Evolutionary conservation across 2,329 filamentous ascomycete species (phyloP).

Genomic region (Xylariaceae sp.): DNA sequence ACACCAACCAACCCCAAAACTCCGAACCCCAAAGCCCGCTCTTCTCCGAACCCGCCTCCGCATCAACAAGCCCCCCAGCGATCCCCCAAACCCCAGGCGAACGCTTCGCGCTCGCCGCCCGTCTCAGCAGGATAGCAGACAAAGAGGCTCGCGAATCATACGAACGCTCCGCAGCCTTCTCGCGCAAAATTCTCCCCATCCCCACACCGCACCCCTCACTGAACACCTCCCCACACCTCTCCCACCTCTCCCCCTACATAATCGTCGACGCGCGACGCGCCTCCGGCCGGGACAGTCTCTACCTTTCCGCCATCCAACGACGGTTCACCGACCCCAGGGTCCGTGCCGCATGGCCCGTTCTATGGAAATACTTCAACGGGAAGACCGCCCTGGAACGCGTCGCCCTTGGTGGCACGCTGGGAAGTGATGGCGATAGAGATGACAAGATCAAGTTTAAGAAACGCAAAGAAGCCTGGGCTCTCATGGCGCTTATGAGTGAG

Average conservation of each 20-base stretch:
- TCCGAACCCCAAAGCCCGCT: background rate
- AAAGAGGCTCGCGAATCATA: conserved; percentile 52
- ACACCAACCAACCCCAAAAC: conserved; percentile 14
- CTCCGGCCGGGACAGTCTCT: conserved; percentile 72
- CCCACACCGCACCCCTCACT: conserved; percentile 52
- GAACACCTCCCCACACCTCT: conserved; percentile 56
- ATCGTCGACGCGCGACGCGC: conserved; percentile 77
- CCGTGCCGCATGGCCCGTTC: conserved; percentile 64
- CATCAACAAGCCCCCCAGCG: conserved; percentile 1
- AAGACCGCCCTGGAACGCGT: conserved; percentile 81
- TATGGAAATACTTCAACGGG: conserved; percentile 87
- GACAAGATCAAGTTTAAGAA: conserved; percentile 66
- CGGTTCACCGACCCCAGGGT: conserved; percentile 50
- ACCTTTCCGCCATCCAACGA: conserved; percentile 56
- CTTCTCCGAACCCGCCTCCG: conserved; percentile 19
- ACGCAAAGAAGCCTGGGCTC: conserved; percentile 72
- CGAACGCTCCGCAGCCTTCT: conserved; percentile 53
- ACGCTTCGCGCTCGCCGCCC: conserved; percentile 18
- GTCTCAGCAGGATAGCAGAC: conserved; percentile 19
- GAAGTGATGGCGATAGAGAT: background rate
- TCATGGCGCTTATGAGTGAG: conserved; percentile 62
- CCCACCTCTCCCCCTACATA: conserved; percentile 57
- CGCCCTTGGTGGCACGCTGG: conserved; percentile 50
- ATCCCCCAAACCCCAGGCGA: conserved; percentile 13
- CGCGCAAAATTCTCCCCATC: conserved; percentile 45